These are phyloP conservation scores for Colletotrichum kahawae DNA, from an alignment of 2,329 filamentous ascomycete species.

Conservation along the genomic window DNA sequence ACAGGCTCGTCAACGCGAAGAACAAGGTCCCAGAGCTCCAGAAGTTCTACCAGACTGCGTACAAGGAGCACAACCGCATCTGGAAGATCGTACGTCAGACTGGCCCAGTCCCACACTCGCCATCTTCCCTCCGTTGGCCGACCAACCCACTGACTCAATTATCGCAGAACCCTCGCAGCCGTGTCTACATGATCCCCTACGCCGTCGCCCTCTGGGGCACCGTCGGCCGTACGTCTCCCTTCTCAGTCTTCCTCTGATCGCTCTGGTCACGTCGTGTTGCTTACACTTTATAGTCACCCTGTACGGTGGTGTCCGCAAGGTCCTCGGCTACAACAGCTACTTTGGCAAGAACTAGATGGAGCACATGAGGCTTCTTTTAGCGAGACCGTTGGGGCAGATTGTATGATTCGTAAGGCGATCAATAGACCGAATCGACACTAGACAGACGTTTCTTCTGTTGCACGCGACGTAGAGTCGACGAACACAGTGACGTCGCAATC, in stretches of 20 bases:
- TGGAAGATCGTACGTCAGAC: conserved; percentile 75
- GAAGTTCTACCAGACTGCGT: conserved; percentile 76
- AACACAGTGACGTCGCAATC: background rate
- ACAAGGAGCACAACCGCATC: conserved; percentile 70
- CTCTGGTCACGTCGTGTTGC: conserved; percentile 6
- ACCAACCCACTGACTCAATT: conserved; percentile 1
- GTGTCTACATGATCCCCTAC: conserved; percentile 71
- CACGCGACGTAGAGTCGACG: background rate
- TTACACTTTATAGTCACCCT: conserved; percentile 51
- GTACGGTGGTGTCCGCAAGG: conserved; percentile 77
- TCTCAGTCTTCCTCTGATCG: background rate
- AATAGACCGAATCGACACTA: conserved; percentile 11
- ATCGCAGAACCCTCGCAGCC: conserved; percentile 67
- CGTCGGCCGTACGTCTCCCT: conserved; percentile 60
- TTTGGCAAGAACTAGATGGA: conserved; percentile 59
- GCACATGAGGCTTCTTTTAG: background rate
- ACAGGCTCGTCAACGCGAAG: conserved; percentile 69
- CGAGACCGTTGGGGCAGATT: background rate
- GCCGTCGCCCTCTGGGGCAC: conserved; percentile 67
- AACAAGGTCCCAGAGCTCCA: conserved; percentile 81
- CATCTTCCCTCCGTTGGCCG: background rate
- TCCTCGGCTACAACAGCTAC: conserved; percentile 82
- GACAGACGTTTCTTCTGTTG: background rate
- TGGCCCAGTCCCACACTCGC: background rate
- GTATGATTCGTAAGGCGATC: conserved; percentile 16